Evolutionary conservation across 2,329 filamentous ascomycete species (phyloP), one percentile per base, ranked within the genome.

Genomic region (Alternaria gaisen): DNA sequence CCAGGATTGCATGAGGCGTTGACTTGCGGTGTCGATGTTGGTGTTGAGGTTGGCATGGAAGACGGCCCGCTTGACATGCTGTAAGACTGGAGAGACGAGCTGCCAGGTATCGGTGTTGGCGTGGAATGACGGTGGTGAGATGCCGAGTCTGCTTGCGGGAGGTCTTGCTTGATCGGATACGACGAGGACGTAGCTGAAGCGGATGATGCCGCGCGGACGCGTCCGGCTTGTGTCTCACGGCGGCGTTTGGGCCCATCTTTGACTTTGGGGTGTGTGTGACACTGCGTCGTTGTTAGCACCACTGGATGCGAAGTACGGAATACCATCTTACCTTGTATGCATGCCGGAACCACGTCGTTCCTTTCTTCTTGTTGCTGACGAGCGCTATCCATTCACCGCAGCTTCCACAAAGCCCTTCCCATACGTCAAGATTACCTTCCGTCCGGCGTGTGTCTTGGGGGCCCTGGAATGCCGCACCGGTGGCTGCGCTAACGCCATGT

Each of bases 321-420:
- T 16, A 24, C 7, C 28, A 51, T 79, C 60, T 57, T 46, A 91
- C 90, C 86, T 94, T 95, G 82, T 95, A 95, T 47, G 92, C 91
- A 79, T 96, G 92, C 67, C 92, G 85, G 79, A 94, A 96, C 91
- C 92, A 96, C 4, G 92, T 94, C 1, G 92, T 96, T n/a, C 91
- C 91, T 81, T 94, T 94, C 83, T 94, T 94, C 82, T 94, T 94
- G 77, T 89, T 93, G 80, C 90, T 94, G 42, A 93, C 90, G 36
- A 94, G 82, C 12, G 90, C 88, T 67, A 94, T 90, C 91, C 91
- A 94, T 63, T 93, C 90, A 67, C 89, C 90, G 79, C 91, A 94
- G 73, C 88, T 90, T 51, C 90, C 88, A 72, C 91, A 94, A 6
- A 93, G 83, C 2, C 90, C 91, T 74, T 94, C 91, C 90, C 90